These are phyloP conservation scores for Fusarium napiforme DNA, from an alignment of 2,329 filamentous ascomycete species.

Conservation along the genomic window DNA sequence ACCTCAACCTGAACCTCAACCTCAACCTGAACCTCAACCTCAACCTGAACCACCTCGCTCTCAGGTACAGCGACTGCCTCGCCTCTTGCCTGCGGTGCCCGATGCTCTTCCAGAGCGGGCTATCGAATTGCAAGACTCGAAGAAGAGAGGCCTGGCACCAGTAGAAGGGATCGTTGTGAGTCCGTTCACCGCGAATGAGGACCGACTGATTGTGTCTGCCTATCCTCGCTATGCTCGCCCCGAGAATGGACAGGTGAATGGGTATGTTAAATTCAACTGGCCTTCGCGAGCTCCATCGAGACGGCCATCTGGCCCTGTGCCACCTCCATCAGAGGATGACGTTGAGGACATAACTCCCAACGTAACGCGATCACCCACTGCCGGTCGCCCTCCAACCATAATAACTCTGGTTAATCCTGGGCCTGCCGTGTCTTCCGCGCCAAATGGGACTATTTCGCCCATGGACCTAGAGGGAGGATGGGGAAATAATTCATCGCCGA, in stretches of 20 bases:
- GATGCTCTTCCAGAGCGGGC: conserved; percentile 5
- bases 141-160: conserved; percentile 9
- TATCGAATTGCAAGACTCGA: conserved; percentile 15
- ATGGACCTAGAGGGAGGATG: conserved; percentile 12
- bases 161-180: conserved; percentile 37
- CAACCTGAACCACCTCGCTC: conserved; percentile 1
- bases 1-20: conserved; percentile 1
- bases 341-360: conserved; percentile 32
- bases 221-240: conserved; percentile 47
- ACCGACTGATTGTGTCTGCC: conserved; percentile 41
- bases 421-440: conserved; percentile 1
- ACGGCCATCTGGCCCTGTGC: conserved; percentile 20
- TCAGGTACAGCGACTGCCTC: conserved; percentile 27
- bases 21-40: background rate
- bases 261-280: conserved; percentile 54
- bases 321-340: conserved; percentile 11
- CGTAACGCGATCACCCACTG: conserved; percentile 6
- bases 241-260: conserved; percentile 50
- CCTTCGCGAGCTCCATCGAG: conserved; percentile 36
- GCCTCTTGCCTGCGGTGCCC: conserved; percentile 26
- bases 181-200: conserved; percentile 49
- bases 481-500: conserved; percentile 18
- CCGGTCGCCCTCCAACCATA: conserved; percentile 14
- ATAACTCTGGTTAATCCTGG: conserved; percentile 13
- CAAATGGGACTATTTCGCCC: conserved; percentile 13